These are phyloP conservation scores for Areca catechu DNA, from an alignment of 176 grass and related monocot species.

Conservation along the genomic window DNA sequence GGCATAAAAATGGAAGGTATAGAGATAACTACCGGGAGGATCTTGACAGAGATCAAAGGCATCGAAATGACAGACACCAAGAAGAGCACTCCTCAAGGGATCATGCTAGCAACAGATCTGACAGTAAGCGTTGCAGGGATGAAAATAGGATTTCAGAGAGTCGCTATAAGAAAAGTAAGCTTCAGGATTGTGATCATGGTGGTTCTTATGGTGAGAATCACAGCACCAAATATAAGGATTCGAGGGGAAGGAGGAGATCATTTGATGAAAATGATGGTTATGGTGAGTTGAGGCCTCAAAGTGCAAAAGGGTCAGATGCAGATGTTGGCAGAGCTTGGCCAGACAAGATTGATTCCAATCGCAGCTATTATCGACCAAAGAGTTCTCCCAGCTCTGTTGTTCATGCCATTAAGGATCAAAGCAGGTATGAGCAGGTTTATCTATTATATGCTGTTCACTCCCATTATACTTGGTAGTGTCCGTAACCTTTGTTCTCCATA, in stretches of 20 bases:
- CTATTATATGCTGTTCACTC: no score
- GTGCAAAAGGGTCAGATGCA: constrained; percentile 23
- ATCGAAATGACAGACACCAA: constrained; percentile 17
- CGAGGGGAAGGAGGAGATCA: constrained; percentile 29
- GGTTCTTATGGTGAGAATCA: constrained; percentile 9
- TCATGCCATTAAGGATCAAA: constrained; percentile 25
- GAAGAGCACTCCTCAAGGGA: constrained; percentile 21
- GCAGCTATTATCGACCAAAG: constrained; percentile 20
- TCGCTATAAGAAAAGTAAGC: constrained; percentile 23
- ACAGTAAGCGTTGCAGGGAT: constrained; percentile 22
- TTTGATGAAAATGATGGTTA: constrained; percentile 24
- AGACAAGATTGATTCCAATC: constrained; percentile 31
- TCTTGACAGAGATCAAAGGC: constrained; percentile 23
- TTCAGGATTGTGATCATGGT: constrained; percentile 12
- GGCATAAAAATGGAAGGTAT: constrained; percentile 15
- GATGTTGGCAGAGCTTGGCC: constrained; percentile 16
- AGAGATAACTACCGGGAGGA: constrained; percentile 18
- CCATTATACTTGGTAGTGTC: no score
- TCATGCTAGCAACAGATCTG: constrained; percentile 15
- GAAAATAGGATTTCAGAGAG: constrained; percentile 17
- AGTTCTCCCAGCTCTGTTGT: constrained; percentile 21
- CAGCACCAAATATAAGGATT: constrained; percentile 28
- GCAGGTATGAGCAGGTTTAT: constrained; percentile 18
- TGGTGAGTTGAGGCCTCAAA: constrained; percentile 13
- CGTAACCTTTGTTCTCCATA: no score